Evolutionary conservation across 495 filamentous ascomycete genomes (phyloP).

Genomic region (Tricharina praecox): DNA sequence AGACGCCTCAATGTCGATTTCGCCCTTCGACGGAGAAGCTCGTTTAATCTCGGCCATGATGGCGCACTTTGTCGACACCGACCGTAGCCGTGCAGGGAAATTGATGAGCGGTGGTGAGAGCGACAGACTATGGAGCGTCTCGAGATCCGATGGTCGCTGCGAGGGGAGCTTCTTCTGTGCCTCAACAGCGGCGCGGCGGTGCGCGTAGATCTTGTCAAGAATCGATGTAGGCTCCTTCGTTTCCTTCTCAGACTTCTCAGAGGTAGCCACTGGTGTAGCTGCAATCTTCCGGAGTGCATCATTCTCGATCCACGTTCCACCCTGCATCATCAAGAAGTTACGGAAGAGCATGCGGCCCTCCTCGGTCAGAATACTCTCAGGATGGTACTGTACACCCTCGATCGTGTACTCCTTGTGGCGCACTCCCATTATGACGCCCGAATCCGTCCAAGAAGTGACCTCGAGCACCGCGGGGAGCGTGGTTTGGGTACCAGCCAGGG

Average conservation of each 20-base stretch:
- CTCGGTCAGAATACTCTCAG: slow-evolving; percentile 86
- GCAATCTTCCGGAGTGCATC: slow-evolving; percentile 34
- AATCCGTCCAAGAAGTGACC: slow-evolving; percentile 76
- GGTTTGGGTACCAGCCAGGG: slow-evolving; percentile 78
- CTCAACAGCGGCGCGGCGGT: slow-evolving; percentile 57
- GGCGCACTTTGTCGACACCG: slow-evolving; percentile 38
- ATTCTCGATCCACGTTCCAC: slow-evolving; percentile 82
- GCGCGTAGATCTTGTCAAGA: slow-evolving; percentile 80
- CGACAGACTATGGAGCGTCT: slow-evolving; percentile 68
- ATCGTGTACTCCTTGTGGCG: slow-evolving; percentile 77
- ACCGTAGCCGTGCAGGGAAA: slow-evolving; percentile 60
- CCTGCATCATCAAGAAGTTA: slow-evolving; percentile 74
- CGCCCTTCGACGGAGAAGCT: slow-evolving; percentile 88
- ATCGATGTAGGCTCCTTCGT: too few species aligned
- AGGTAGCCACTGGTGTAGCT: slow-evolving; percentile 14
- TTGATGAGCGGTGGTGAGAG: slow-evolving; percentile 72
- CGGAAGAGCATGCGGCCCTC: slow-evolving; percentile 75
- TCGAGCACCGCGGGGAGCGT: slow-evolving; percentile 78
- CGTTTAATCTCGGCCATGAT: slow-evolving; percentile 96
- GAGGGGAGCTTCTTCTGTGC: slow-evolving; percentile 78
- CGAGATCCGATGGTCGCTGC: slow-evolving; percentile 64
- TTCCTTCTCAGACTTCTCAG: slow-evolving; percentile 20
- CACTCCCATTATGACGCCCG: slow-evolving; percentile 87
- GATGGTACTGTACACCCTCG: slow-evolving; percentile 94
- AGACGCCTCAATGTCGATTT: slow-evolving; percentile 72